phyloP scores from a whole-genome alignment of 129 eudicot genomes.

The Silybum marianum region DNA sequence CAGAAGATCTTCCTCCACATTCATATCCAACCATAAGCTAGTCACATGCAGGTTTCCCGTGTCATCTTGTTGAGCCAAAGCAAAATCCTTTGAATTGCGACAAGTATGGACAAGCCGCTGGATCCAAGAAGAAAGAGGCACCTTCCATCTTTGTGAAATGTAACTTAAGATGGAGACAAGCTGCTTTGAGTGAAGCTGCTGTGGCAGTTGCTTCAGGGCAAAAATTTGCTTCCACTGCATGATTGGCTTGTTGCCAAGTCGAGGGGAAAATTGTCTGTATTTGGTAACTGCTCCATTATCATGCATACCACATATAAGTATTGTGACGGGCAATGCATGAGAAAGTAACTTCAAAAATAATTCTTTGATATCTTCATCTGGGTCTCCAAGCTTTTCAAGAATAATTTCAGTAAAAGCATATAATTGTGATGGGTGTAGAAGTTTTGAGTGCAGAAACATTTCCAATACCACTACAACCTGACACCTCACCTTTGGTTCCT shows the following conservation, averaged over 20 bases:
- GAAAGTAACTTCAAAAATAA: conserved; percentile 68
- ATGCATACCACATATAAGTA: conserved; percentile 62
- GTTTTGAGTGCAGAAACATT: conserved; percentile 72
- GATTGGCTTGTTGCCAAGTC: conserved; percentile 33
- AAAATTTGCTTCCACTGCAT: conserved; percentile 86
- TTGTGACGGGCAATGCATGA: conserved; percentile 62
- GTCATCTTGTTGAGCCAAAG: conserved; percentile 61
- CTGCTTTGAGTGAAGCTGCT: conserved; percentile 93
- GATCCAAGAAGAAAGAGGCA: conserved; percentile 97
- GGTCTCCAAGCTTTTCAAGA: conserved; percentile 95
- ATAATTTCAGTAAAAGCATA: conserved; percentile 53
- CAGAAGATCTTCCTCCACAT: conserved; percentile 69
- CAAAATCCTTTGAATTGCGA: conserved; percentile 52
- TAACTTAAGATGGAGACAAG: conserved; percentile 89
- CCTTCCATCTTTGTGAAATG: conserved; percentile 98
- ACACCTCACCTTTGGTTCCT: conserved; percentile 85
- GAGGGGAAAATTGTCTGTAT: conserved; percentile 23
- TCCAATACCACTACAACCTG: conserved; percentile 65
- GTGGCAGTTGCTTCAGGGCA: conserved; percentile 87
- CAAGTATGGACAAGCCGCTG: conserved; percentile 77
- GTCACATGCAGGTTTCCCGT: conserved; percentile 41
- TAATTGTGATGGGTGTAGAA: conserved; percentile 63
- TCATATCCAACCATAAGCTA: conserved; percentile 61
- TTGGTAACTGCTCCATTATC: conserved; percentile 43
- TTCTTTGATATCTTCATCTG: conserved; percentile 66